Evolutionary conservation across 108 stramenopile genomes (phyloP).

Genomic region (Chaetoceros tenuissimus): DNA sequence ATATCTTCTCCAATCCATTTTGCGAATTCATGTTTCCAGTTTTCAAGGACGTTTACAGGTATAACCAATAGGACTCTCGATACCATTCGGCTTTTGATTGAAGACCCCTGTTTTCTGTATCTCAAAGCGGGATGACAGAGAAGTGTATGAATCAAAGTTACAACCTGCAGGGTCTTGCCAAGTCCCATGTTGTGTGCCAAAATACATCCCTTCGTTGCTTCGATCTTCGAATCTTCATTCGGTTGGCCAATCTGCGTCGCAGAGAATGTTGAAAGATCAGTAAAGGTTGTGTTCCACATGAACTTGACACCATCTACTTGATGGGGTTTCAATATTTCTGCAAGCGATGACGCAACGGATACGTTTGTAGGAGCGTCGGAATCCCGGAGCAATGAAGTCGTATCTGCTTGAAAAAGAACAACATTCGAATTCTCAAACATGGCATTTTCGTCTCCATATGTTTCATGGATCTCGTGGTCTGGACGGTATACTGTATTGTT

Average conservation of each 20-base stretch:
- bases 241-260: constrained; percentile 1
- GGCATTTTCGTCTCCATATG: constrained; percentile 6
- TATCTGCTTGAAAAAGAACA: constrained; percentile 14
- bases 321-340: constrained; percentile 45
- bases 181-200: constrained; percentile 67
- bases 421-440: constrained; percentile 20
- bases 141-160: constrained; percentile 52
- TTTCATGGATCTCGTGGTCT: neutral
- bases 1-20: constrained; percentile 49
- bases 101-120: constrained; percentile 2
- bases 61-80: constrained; percentile 44
- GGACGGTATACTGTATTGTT: neutral
- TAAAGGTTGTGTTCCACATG: constrained; percentile 57
- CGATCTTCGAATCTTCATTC: constrained; percentile 8
- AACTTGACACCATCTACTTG: constrained; percentile 64
- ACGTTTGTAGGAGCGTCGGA: constrained; percentile 13
- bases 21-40: constrained; percentile 63
- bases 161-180: constrained; percentile 39
- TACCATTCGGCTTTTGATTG: constrained; percentile 13
- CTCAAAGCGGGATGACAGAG: constrained; percentile 39
- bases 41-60: constrained; percentile 55
- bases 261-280: constrained; percentile 21
- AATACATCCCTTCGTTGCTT: neutral
- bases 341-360: constrained; percentile 33
- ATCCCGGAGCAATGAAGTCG: too few relatives aligned